Base-by-base conservation (phyloP, 805 yeast genomes). In the Wickerhamiella lipophila region DNA sequence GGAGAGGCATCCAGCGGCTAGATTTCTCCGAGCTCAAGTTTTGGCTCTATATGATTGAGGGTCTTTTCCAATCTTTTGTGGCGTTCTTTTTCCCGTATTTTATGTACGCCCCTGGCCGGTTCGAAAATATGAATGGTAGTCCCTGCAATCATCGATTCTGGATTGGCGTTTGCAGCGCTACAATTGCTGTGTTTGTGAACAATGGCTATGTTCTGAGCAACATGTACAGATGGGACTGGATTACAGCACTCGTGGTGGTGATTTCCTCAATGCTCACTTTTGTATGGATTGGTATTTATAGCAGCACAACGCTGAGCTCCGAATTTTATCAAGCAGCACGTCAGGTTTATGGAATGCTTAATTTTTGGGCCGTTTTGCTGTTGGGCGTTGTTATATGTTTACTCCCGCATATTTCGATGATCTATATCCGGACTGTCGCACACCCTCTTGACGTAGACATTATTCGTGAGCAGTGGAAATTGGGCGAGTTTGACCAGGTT, bases 241-340 rank as follows among this genome's bases (percentile, higher is more conserved):
- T 83, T 21, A 70, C 83, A 16, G 46, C 73, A 23, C 58, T 77
- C 21, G 71, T 81, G 52, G 66, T 68, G 50, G 65, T 72, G 1
- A 59, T 84, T 42, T 78, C 86, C 12, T 70, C 71, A 47, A 60
- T 79, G 52, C 55, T 82, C 39, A 69, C 82, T 15, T 81, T 73
- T 56, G 74, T 78, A 60, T 83, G 94, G 94, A 76, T 84, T 3
- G 88, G 89, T n/a, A 75, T 78, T 19, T 83, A 88, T 81, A 74
- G 86, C 26, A 64, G 77, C 3, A 62, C 73, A 23, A 53, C 65
- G 2, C 63, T 67, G 49, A 72, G 83, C 7, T 70, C 68, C 9
- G 83, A 78, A 57, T 79, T 79, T 56, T 83, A 76, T 63, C 70
- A 73, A 51, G 76, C 81, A 21, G 92, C 83, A 2, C 62, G 76